These are phyloP conservation scores for Isochrysis galbana DNA, from an alignment of 78 protist genomes.

Conservation along the genomic window DNA sequence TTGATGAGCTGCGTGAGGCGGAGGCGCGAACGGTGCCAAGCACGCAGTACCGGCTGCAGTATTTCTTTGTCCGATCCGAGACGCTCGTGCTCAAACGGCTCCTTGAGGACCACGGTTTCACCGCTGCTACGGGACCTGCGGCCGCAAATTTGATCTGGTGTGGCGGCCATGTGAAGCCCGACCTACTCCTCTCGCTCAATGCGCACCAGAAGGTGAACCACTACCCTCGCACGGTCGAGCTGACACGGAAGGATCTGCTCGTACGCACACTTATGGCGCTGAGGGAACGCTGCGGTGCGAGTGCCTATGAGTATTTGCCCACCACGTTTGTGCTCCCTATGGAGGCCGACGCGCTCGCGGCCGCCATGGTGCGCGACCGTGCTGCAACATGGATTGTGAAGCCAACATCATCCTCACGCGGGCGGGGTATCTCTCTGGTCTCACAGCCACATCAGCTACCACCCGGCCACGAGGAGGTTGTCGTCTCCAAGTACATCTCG, in stretches of 20 bases:
- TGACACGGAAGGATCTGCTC: conserved; percentile 63
- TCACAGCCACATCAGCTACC: background rate
- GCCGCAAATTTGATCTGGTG: background rate
- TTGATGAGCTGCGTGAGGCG: background rate
- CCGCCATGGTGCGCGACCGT: background rate
- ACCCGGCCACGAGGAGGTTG: background rate
- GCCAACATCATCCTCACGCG: conserved; percentile 37
- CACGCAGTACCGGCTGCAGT: background rate
- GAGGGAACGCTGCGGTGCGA: background rate
- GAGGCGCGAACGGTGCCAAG: background rate
- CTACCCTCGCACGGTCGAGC: conserved; percentile 56
- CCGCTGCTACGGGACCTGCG: background rate
- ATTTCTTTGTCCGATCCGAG: background rate
- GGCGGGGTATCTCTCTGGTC: conserved; percentile 44
- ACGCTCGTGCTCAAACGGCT: background rate
- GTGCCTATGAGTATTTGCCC: conserved; percentile 21
- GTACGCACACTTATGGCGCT: background rate
- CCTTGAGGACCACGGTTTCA: conserved; percentile 9
- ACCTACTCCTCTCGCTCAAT: background rate
- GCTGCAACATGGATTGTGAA: conserved; percentile 18
- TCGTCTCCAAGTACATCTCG: conserved; percentile 41
- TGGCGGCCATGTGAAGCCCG: background rate
- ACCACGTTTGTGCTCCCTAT: conserved; percentile 37
- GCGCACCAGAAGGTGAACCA: conserved; percentile 57
- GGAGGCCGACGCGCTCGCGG: background rate